A percentile compares a stretch with the other conserved stretches of the same genome.
Conservation (phyloP, 331 rosid species). For the Acacia concinna region DNA sequence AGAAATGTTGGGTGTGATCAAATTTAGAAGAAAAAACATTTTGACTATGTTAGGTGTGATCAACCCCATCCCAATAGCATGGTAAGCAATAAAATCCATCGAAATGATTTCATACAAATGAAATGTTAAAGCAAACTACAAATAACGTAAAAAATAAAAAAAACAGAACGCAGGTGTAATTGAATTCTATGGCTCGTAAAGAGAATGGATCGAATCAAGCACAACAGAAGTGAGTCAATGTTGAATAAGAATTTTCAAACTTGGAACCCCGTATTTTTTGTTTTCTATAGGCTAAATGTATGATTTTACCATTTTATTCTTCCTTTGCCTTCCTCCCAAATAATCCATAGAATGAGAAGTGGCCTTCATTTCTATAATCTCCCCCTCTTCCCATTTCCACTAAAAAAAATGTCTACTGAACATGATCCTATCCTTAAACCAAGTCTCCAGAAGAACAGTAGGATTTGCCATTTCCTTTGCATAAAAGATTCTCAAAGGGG, state of each 20-base stretch:
- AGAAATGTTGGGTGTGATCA: no score
- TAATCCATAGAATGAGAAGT: background rate
- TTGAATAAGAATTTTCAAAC: background rate
- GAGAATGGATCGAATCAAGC: slow-evolving; percentile 55
- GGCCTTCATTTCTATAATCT: background rate
- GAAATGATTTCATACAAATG: slow-evolving; percentile 20
- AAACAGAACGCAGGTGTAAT: slow-evolving; percentile 59
- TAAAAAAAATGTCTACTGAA: background rate
- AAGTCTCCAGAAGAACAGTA: background rate
- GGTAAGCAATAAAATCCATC: slow-evolving; percentile 43
- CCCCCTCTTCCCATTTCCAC: background rate
- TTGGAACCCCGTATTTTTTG: no score
- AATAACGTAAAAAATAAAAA: no score
- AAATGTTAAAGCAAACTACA: slow-evolving; percentile 3
- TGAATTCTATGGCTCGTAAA: slow-evolving; percentile 68
- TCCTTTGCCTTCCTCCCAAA: background rate
- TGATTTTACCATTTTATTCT: background rate
- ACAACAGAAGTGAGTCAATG: slow-evolving; percentile 56
- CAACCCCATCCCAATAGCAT: slow-evolving; percentile 39
- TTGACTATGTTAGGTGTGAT: slow-evolving; percentile 43
- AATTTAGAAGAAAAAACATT: no score
- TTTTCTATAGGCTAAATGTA: no score
- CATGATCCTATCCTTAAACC: background rate
- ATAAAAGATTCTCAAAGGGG: background rate
- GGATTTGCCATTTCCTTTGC: slow-evolving; percentile 4